Base-by-base conservation (phyloP, 306 rosid species). In the Oemleria cerasiformis region DNA sequence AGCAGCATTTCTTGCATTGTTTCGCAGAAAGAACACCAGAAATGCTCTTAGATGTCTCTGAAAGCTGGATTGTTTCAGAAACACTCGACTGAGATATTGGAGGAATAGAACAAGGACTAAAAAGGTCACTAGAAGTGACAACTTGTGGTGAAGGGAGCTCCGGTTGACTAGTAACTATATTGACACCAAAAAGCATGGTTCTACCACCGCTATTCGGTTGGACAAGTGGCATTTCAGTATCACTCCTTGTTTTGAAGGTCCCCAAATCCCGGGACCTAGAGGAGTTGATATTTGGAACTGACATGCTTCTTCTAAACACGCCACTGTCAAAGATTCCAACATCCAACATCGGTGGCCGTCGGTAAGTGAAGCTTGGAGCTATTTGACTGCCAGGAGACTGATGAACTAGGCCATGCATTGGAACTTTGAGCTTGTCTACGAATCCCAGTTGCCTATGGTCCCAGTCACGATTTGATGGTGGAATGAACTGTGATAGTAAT, bases 81-180 rank as follows among this genome's bases (percentile, higher is more conserved):
- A 71, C 70, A 72, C 84, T 63, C 2, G 86, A 80, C 59, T 72
- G 83, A 64, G 81, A 83, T 51, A 69, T 81, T 83, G 88, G 90
- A 77, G 83, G 81, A 77, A 44, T 65, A 68, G 82, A 62, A 83
- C 73, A 42, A 56, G 71, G 69, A 73, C 77, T 73, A 69, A 70
- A 54, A 39, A 12, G 73, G 64, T 75, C 84, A 76, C 74, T 71
- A 36, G 56, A 73, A 75, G 55, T 75, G 75, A 77, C 76, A 74
- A 76, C 75, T 84, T 86, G 88, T 65, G 56, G 87, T 81, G 92
- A 89, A 87, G 96, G 92, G 88, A 87, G 92, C 87, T 89, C 92
- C 77, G 80, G 71, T 63, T 73, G 73, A 51, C 44, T 47, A 19
- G 77, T 66, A 75, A 20, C 64, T 63, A 89, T 68, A 69, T 65